These are phyloP conservation scores for Oldenlandia corymbosa DNA, from an alignment of 257 asterid species.

Conservation along the genomic window DNA sequence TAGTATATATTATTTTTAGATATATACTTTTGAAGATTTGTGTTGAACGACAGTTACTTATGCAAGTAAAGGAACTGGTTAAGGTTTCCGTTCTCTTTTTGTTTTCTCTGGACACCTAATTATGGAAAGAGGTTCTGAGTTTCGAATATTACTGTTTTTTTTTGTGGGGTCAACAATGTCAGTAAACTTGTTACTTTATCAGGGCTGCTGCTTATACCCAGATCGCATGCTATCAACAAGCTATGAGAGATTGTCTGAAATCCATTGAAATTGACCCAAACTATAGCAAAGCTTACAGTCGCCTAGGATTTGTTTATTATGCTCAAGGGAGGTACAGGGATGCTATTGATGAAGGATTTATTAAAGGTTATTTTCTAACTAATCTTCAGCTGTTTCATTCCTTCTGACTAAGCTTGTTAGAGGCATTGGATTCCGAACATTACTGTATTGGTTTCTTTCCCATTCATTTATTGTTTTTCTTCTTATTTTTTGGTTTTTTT, in stretches of 20 bases:
- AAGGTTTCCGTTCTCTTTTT: background rate
- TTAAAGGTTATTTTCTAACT: conserved; percentile 44
- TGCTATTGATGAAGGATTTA: conserved; percentile 73
- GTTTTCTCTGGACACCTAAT: background rate
- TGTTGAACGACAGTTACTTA: background rate
- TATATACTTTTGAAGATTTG: background rate
- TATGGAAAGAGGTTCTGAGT: background rate
- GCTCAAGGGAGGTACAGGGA: conserved; percentile 79
- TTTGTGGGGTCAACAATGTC: background rate
- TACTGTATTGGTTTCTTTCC: background rate
- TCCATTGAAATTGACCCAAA: conserved; percentile 68
- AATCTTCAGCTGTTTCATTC: background rate
- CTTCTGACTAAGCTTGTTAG: background rate
- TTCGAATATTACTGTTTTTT: too few relatives aligned
- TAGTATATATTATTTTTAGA: background rate
- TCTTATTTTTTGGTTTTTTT: too few relatives aligned
- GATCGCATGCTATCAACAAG: conserved; percentile 44
- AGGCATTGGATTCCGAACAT: background rate
- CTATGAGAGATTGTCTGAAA: conserved; percentile 59
- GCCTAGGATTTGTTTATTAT: conserved; percentile 79
- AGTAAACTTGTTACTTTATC: conserved; percentile 16
- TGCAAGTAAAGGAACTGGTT: background rate
- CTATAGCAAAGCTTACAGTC: conserved; percentile 87
- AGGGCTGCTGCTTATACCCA: conserved; percentile 96
- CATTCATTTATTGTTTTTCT: background rate